Base-by-base conservation (phyloP, 2,329 filamentous ascomycete genomes). In the Cladophialophora carrionii region DNA sequence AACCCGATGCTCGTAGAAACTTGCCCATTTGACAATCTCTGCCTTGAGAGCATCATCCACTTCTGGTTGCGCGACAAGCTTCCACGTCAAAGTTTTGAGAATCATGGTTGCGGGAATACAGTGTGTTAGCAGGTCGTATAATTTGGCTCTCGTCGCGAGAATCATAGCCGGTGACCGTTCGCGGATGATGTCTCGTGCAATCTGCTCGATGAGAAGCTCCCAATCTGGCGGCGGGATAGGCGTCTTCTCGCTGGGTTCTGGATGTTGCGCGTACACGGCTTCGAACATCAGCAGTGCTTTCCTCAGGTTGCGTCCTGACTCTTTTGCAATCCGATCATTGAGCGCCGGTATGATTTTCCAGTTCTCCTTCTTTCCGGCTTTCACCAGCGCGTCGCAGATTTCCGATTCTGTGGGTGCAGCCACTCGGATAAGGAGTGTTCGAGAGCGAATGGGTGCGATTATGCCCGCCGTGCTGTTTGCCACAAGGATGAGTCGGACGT, bases 391-490 rank as follows among this genome's bases (percentile, higher is more conserved):
- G 46, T 84, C 81, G 71, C 89, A 91, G 66, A 99, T 98, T 73
- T 99, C 90, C 7, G 85, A 84, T 72, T 96, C 89, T 0, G 88
- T 91, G 7, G 95, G 95, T 22, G 95, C 94, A 14, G 95, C 88
- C 29, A 99, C 95, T 70, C 95, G 86, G 61, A 99, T 92, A 57
- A 99, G 84, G 76, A 99, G 82, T 60, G 93, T 97, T 78, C 95
- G 85, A 73, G 91, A 96, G 70, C 94, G 87, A 75, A 99, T 99
- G 0, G 95, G 95, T n/a, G 95, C 94, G 77, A 99, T 99, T 73
- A 99, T 99, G 75, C 98, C 98, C 69, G 93, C 93, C 24, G 95
- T 99, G 71, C 91, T 96, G 76, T 98, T 98, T 56, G 95, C 95
- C 66, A 99, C 81, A 66, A 99, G 81, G 56, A 99, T 98, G 72